These are phyloP conservation scores for Neofusicoccum laricinum DNA, from an alignment of 2,329 filamentous ascomycete genomes.

Conservation along the genomic window DNA sequence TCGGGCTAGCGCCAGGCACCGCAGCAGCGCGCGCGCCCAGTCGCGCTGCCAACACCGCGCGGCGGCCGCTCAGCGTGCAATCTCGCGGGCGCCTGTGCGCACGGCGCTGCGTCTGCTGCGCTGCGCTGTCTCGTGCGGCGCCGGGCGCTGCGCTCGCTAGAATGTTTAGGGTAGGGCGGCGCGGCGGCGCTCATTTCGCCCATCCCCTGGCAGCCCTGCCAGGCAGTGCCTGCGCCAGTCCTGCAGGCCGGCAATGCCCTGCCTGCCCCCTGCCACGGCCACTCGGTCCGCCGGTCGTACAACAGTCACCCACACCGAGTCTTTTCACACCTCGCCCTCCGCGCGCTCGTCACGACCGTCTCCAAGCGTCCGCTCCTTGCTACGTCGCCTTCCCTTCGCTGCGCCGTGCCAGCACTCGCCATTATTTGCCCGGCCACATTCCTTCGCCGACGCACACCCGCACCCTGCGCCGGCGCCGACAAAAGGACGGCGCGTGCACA, in stretches of 20 bases:
- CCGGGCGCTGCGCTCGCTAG: not conserved
- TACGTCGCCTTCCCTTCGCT: not conserved
- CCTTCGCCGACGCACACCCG: constrained; percentile 12
- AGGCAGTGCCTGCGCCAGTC: not conserved
- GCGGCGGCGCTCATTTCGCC: constrained; percentile 10
- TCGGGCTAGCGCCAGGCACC: constrained; percentile 2
- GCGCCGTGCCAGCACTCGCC: constrained; percentile 1
- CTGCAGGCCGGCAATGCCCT: not conserved
- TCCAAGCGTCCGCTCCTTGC: constrained; percentile 8
- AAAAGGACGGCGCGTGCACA: constrained; percentile 10
- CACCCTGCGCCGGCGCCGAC: constrained; percentile 12
- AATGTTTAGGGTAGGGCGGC: constrained; percentile 8
- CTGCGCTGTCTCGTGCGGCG: constrained; percentile 1
- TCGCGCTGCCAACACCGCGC: not conserved
- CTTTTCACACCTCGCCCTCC: not conserved
- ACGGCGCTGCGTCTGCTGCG: no score
- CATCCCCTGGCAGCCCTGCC: not conserved
- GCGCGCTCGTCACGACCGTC: not conserved
- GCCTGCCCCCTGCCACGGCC: not conserved
- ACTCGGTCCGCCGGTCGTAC: not conserved
- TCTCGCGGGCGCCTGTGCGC: constrained; percentile 5
- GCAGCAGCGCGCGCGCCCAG: not conserved
- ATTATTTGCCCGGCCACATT: constrained; percentile 7
- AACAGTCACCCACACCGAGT: not conserved
- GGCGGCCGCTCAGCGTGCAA: not conserved